Evolutionary conservation across 1,139 yeast species (phyloP).

Genomic region (Taphrina flavorubra): DNA sequence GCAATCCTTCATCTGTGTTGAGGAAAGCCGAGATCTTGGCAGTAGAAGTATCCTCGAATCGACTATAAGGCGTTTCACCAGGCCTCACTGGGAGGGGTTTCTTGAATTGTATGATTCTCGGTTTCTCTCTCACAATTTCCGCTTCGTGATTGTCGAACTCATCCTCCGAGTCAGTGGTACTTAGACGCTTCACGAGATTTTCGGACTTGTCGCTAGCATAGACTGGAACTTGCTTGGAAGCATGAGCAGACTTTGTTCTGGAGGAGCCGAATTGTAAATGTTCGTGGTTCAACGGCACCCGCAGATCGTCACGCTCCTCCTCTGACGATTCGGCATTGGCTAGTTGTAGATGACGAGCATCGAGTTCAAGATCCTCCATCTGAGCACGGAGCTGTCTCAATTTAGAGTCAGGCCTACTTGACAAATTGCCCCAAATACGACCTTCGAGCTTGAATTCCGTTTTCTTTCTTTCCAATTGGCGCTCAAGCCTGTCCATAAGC

Average conservation of each 20-base stretch:
- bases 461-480: conserved; percentile 66
- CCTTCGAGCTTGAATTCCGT: conserved; percentile 62
- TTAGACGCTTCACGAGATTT: neutral
- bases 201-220: neutral
- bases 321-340: conserved; percentile 15
- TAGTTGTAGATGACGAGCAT: conserved; percentile 29
- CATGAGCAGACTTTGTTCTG: conserved; percentile 15
- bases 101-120: conserved; percentile 37
- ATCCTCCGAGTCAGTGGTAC: neutral
- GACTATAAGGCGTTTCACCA: conserved; percentile 12
- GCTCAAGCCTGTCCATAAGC: conserved; percentile 53
- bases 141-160: conserved; percentile 13
- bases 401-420: conserved; percentile 71
- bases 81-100: conserved; percentile 31
- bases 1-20: neutral
- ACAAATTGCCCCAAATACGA: conserved; percentile 59
- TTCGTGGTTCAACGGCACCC: neutral
- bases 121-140: conserved; percentile 34
- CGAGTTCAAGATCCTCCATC: conserved; percentile 41
- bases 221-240: neutral
- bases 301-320: conserved; percentile 2
- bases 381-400: conserved; percentile 76
- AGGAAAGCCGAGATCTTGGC: conserved; percentile 9
- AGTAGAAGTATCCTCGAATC: conserved; percentile 4
- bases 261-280: conserved; percentile 17